Conservation (phyloP, 1,284 basidiomycete genomes). For the Termitomyces sp. region DNA sequence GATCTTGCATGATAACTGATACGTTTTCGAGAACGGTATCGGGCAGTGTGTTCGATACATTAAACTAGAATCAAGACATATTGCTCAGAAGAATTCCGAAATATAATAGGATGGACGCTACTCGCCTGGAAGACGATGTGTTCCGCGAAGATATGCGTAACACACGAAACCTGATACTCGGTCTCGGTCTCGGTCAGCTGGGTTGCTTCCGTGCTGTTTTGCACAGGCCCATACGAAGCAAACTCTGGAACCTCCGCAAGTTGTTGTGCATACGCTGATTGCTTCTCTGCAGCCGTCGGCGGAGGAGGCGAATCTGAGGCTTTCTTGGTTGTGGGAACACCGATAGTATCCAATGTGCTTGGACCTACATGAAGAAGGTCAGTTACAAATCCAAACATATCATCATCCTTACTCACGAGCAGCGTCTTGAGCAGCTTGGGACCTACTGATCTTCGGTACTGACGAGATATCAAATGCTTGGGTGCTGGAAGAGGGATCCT, state of each 20-base stretch:
- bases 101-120: conserved; percentile 1
- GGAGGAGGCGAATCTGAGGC: conserved; percentile 60
- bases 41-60: conserved; percentile 97
- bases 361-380: conserved; percentile 47
- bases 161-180: conserved; percentile 94
- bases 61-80: conserved; percentile 60
- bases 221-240: conserved; percentile 78
- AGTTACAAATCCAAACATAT: not conserved
- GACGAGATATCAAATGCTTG: conserved; percentile 77
- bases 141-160: conserved; percentile 96
- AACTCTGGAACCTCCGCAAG: conserved; percentile 87
- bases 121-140: conserved; percentile 93
- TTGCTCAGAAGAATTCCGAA: not conserved
- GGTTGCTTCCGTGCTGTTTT: conserved; percentile 83
- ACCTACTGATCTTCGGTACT: conserved; percentile 88
- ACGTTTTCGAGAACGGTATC: conserved; percentile 96
- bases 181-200: conserved; percentile 96
- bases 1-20: conserved; percentile 87
- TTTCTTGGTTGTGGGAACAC: conserved; percentile 61
- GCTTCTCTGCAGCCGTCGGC: conserved; percentile 75
- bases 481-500: conserved; percentile 63
- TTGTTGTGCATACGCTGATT: conserved; percentile 84
- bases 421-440: conserved; percentile 82
- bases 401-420: conserved; percentile 53
- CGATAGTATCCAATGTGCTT: conserved; percentile 78